Base-by-base conservation (phyloP, 305 asterid genomes). In the Withania somnifera region DNA sequence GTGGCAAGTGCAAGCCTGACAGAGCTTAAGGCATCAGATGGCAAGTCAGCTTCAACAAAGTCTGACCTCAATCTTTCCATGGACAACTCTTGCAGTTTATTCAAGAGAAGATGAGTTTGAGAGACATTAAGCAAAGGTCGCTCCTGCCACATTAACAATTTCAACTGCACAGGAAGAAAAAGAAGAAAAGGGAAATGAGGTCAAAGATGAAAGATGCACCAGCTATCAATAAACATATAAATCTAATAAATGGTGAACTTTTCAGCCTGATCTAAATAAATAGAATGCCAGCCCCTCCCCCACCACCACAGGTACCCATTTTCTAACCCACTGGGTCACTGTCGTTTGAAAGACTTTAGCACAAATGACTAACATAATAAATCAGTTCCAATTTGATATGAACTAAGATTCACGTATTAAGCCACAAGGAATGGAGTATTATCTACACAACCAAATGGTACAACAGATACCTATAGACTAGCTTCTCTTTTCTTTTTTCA, bases 61-160 rank as follows among this genome's bases (percentile, higher is more conserved):
- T 93, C 98, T 20, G 98, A 98, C 24, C 91, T 88, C 86, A 94
- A 81, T 88, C 87, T 92, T 24, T 92, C 98, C 88, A 90, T 85
- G 5, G 98, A 96, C 84, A 94, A 80, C 82, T 96, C 99, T 90
- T 94, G 98, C 86, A 96, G 86, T 88, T 94, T 96, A 82, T 89
- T 92, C 89, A 94, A 85, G 84, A 94, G 80, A 79, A 96, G 84
- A 78, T 92, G 90, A 7, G 98, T 93, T 83, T 96, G 94, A 17
- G 97, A 88, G 42, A 90, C 96, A 56, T 94, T 90, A 32, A 96
- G 87, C 91, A 96, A 83, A 3, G 95, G 94, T 13, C 85, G 84
- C 78, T 88, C 94, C 82, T 84, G 81, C 99, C 99, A 93, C 87
- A 90, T 92, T 56, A 96, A 86, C 88, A 94, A 87, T 82, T 90